Percentiles rank a stretch among this genome's conserved stretches.
phyloP scores from a whole-genome alignment of 257 asterid species.

The Paulownia fortunei region DNA sequence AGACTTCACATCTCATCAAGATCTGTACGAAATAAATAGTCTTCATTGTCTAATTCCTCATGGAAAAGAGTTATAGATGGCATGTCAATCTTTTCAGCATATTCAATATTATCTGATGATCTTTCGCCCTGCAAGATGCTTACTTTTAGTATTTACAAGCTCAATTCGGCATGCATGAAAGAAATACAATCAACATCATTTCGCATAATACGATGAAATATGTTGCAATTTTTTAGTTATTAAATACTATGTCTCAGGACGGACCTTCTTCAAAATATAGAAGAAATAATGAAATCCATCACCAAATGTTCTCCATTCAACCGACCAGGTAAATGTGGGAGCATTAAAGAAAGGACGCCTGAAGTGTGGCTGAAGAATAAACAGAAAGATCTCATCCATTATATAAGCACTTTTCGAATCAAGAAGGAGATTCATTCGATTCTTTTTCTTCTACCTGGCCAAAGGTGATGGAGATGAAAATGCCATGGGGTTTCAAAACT shows the following conservation, averaged over 20 bases:
- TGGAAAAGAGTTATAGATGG: slow-evolving; percentile 69
- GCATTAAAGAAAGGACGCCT: slow-evolving; percentile 79
- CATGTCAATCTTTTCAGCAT: slow-evolving; percentile 33
- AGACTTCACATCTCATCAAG: slow-evolving; percentile 57
- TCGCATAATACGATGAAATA: not conserved
- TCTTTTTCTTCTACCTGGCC: slow-evolving; percentile 72
- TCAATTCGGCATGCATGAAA: slow-evolving; percentile 1
- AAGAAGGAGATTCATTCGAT: not conserved
- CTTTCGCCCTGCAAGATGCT: slow-evolving; percentile 71
- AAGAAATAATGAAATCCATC: slow-evolving; percentile 92
- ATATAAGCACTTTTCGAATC: not conserved
- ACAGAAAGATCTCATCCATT: not conserved
- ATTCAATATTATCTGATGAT: slow-evolving; percentile 41
- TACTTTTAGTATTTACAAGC: slow-evolving; percentile 23
- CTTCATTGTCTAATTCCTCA: slow-evolving; percentile 86
- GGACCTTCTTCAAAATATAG: slow-evolving; percentile 86
- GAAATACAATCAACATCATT: slow-evolving; percentile 1
- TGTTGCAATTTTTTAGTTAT: not conserved
- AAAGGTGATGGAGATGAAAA: slow-evolving; percentile 85
- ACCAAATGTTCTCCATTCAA: slow-evolving; percentile 88
- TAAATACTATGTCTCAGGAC: too few relatives aligned
- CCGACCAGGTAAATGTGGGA: slow-evolving; percentile 81
- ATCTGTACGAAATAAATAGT: slow-evolving; percentile 73
- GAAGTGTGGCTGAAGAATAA: slow-evolving; percentile 78
- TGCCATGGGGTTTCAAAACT: slow-evolving; percentile 80